These are phyloP conservation scores for Candida vartiovaarae DNA, from an alignment of 805 yeast genomes.

Conservation along the genomic window DNA sequence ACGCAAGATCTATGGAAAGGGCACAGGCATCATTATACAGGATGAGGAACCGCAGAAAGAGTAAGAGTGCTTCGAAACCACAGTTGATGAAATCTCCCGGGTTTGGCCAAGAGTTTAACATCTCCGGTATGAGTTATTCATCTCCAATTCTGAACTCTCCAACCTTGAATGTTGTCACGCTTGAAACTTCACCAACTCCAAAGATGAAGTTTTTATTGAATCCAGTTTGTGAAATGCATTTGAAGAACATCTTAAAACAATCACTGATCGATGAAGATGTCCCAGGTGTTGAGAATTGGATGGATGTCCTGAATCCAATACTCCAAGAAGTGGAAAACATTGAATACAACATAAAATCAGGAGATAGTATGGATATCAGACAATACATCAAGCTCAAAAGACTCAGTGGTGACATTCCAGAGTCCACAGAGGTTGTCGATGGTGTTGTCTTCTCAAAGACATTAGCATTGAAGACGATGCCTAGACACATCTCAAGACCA, in stretches of 20 bases:
- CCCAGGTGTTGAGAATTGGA: conserved; percentile 52
- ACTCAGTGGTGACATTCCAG: conserved; percentile 65
- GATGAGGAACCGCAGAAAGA: conserved; percentile 51
- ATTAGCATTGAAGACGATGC: conserved; percentile 76
- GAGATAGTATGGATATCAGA: conserved; percentile 78
- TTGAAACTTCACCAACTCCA: background rate
- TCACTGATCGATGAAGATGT: conserved; percentile 56
- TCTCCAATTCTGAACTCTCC: conserved; percentile 2
- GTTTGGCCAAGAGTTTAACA: background rate
- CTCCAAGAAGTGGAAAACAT: conserved; percentile 51
- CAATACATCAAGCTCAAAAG: conserved; percentile 84
- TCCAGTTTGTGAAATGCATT: conserved; percentile 34
- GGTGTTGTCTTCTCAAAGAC: conserved; percentile 84
- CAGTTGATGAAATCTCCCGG: conserved; percentile 10
- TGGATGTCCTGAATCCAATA: conserved; percentile 38
- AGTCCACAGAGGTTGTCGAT: conserved; percentile 54
- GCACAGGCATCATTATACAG: conserved; percentile 61
- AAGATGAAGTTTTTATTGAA: conserved; percentile 23
- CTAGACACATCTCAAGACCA: conserved; percentile 54
- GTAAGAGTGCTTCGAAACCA: conserved; percentile 35
- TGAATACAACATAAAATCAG: conserved; percentile 50
- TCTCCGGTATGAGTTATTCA: background rate
- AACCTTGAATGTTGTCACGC: conserved; percentile 1
- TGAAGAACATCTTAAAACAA: conserved; percentile 49
- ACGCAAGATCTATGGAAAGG: conserved; percentile 46